Conservation (phyloP, 805 yeast species). For the Metschnikowia sp. region DNA sequence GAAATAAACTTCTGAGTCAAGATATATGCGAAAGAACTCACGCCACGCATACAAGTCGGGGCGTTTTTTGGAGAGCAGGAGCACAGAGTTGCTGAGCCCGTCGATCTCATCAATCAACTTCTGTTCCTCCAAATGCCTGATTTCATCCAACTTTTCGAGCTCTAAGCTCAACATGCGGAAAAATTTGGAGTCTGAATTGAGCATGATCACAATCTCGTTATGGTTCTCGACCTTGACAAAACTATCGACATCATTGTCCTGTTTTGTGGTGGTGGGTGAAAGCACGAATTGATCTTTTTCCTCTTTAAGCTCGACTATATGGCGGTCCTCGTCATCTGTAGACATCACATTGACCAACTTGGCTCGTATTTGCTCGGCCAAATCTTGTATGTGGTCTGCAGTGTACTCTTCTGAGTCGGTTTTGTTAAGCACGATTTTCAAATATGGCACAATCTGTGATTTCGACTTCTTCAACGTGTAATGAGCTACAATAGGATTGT, state of each 20-base stretch:
- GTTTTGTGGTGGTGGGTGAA: conserved; percentile 24
- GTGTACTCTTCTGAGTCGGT: conserved; percentile 24
- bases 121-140: conserved; percentile 41
- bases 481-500: conserved; percentile 41
- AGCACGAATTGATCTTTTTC: conserved; percentile 28
- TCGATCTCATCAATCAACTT: conserved; percentile 43
- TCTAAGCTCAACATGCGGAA: conserved; percentile 57
- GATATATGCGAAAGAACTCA: conserved; percentile 58
- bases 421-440: conserved; percentile 37
- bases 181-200: conserved; percentile 57
- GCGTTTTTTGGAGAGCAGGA: conserved; percentile 29
- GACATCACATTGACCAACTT: conserved; percentile 25
- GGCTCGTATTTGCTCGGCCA: conserved; percentile 27
- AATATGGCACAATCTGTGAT: conserved; percentile 33
- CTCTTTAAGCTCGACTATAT: conserved; percentile 28
- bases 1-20: conserved; percentile 65
- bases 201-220: conserved; percentile 39
- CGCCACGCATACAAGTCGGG: conserved; percentile 69
- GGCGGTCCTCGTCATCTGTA: conserved; percentile 21
- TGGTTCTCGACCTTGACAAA: conserved; percentile 18
- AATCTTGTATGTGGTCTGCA: conserved; percentile 29
- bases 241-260: conserved; percentile 3
- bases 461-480: conserved; percentile 35
- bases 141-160: conserved; percentile 44
- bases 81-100: conserved; percentile 30